Percentiles rank a stretch among this genome's conserved stretches.
These are phyloP conservation scores for Castanea mollissima DNA, from an alignment of 306 rosid genomes.

Conservation along the genomic window DNA sequence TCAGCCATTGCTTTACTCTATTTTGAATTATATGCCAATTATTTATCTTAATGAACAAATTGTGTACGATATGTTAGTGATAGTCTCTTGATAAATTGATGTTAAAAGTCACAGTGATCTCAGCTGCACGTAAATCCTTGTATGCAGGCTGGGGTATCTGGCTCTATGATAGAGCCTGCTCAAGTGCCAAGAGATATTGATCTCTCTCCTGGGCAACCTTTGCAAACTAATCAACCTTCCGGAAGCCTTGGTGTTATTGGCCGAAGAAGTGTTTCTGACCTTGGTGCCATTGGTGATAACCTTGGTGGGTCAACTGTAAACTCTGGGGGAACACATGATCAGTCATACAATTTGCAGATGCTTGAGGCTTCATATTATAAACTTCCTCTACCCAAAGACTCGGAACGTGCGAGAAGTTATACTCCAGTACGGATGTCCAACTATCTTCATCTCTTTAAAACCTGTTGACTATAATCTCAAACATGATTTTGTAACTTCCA, in stretches of 20 bases:
- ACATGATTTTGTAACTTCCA: constrained; percentile 2
- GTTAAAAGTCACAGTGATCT: constrained; percentile 8
- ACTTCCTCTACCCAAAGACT: constrained; percentile 88
- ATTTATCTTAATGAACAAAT: neutral
- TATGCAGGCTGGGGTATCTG: constrained; percentile 70
- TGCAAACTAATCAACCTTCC: constrained; percentile 72
- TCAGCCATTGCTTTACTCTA: neutral
- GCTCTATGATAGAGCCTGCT: constrained; percentile 62
- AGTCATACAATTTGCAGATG: constrained; percentile 71
- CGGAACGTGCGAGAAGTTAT: constrained; percentile 84
- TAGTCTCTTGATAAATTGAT: neutral
- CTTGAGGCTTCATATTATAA: constrained; percentile 78
- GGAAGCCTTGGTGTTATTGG: constrained; percentile 92
- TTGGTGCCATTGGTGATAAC: constrained; percentile 88
- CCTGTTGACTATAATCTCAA: neutral
- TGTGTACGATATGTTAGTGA: neutral
- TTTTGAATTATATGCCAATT: neutral
- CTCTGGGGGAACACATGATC: constrained; percentile 77
- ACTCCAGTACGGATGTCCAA: constrained; percentile 60
- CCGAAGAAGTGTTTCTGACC: constrained; percentile 85
- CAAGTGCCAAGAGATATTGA: constrained; percentile 73
- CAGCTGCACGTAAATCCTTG: constrained; percentile 11
- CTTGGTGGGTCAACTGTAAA: constrained; percentile 52
- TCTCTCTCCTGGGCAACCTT: constrained; percentile 88
- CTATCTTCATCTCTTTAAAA: constrained; percentile 7